Percentiles rank a stretch among this genome's conserved stretches.
These are phyloP conservation scores for Spizellomyces punctatus DNA, from an alignment of 192 early-diverging fungal genomes.

Conservation along the genomic window DNA sequence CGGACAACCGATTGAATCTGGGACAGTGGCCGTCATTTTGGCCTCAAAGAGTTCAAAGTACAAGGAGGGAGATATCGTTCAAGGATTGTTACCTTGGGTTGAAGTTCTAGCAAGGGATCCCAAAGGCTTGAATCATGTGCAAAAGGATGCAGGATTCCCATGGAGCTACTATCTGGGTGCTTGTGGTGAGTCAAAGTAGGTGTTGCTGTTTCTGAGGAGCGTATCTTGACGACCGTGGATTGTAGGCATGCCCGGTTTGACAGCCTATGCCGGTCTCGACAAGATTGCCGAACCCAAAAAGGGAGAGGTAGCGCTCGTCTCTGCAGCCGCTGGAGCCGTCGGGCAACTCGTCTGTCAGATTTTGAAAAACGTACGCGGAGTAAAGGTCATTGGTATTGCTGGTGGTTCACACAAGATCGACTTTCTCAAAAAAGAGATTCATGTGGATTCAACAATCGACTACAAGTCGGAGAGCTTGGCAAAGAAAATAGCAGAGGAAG, in stretches of 20 bases:
- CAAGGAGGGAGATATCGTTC: background rate
- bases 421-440: slow-evolving; percentile 62
- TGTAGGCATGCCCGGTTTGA: slow-evolving; percentile 77
- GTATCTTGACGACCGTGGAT: background rate
- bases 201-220: background rate
- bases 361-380: slow-evolving; percentile 54
- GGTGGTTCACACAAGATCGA: slow-evolving; percentile 82
- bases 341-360: slow-evolving; percentile 78
- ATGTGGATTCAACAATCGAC: slow-evolving; percentile 86
- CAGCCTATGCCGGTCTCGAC: slow-evolving; percentile 71
- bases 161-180: background rate
- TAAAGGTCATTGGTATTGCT: slow-evolving; percentile 78
- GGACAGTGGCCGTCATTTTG: background rate
- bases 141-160: background rate
- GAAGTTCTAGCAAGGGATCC: background rate
- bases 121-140: background rate
- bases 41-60: background rate
- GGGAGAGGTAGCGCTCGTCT: slow-evolving; percentile 83
- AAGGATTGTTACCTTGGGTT: slow-evolving; percentile 1
- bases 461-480: slow-evolving; percentile 76
- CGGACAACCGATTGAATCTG: background rate
- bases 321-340: slow-evolving; percentile 75
- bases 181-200: background rate
- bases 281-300: slow-evolving; percentile 69
- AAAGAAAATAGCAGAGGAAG: slow-evolving; percentile 56